These are phyloP conservation scores for Ophiostoma perfectum DNA, from an alignment of 2,329 filamentous ascomycete genomes.

Conservation along the genomic window DNA sequence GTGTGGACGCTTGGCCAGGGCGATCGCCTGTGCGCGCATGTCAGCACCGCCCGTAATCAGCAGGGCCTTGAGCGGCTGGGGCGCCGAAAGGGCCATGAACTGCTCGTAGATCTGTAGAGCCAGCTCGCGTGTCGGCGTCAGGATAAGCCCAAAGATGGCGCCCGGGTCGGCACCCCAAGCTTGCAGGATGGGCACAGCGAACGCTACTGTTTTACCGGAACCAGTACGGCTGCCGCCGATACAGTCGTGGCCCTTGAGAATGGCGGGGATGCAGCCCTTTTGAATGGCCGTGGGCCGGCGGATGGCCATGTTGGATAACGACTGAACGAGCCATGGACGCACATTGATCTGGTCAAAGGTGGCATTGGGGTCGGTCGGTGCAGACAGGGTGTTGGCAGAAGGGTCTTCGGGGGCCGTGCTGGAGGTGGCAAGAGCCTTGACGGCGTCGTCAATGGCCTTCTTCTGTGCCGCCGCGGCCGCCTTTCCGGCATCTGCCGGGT, in stretches of 20 bases:
- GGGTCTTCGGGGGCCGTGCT: constrained; percentile 3
- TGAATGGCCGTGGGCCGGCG: constrained; percentile 88
- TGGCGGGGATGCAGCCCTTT: constrained; percentile 85
- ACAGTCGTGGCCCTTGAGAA: constrained; percentile 83
- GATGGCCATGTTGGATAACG: constrained; percentile 72
- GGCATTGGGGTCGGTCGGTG: constrained; percentile 51
- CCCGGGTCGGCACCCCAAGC: constrained; percentile 88
- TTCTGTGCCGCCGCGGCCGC: constrained; percentile 11
- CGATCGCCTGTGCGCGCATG: constrained; percentile 85
- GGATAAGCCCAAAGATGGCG: constrained; percentile 80
- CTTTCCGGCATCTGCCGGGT: neutral
- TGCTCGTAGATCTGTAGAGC: constrained; percentile 96
- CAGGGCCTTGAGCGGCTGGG: constrained; percentile 78
- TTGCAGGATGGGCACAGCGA: constrained; percentile 89
- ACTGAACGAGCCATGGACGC: constrained; percentile 80
- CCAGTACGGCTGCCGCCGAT: constrained; percentile 93
- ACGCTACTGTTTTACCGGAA: constrained; percentile 95
- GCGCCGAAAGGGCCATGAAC: constrained; percentile 84
- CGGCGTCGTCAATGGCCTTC: constrained; percentile 16
- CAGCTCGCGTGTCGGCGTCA: constrained; percentile 87
- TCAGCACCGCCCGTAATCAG: constrained; percentile 91
- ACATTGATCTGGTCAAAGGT: constrained; percentile 70
- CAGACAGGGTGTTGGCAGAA: constrained; percentile 36
- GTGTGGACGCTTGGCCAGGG: constrained; percentile 75
- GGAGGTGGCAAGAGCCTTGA: constrained; percentile 13